A percentile compares a stretch with the other conserved stretches of the same genome.
Evolutionary conservation across 2,329 filamentous ascomycete genomes (phyloP).

Genomic region (Tricladium varicosporioides): DNA sequence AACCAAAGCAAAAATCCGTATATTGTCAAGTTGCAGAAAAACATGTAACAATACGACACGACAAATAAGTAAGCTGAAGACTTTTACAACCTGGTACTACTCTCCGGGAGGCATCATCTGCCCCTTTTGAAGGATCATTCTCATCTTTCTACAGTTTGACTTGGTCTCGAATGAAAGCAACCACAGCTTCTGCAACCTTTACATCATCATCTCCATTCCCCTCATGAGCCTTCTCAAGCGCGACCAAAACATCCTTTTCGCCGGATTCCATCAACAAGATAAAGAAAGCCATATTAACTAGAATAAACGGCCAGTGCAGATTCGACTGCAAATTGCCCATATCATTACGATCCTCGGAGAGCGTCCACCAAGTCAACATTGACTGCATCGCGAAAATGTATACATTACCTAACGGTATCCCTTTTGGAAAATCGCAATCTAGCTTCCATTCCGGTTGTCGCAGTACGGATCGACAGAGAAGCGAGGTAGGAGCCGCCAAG

Average conservation of each 20-base stretch:
- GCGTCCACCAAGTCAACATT: slow-evolving; percentile 14
- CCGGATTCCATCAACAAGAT: slow-evolving; percentile 1
- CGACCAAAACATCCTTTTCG: slow-evolving; percentile 3
- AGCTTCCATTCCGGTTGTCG: slow-evolving; percentile 10
- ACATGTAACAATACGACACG: too few species aligned
- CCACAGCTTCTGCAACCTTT: not conserved
- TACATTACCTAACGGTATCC: slow-evolving; percentile 12
- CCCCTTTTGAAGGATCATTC: too few species aligned
- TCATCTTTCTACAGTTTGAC: too few species aligned
- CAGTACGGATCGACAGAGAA: slow-evolving; percentile 7
- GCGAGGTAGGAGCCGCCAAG: slow-evolving; percentile 7
- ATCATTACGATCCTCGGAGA: slow-evolving; percentile 12
- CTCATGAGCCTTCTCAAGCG: slow-evolving; percentile 1
- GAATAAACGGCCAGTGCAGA: slow-evolving; percentile 10
- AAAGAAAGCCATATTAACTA: slow-evolving; percentile 11
- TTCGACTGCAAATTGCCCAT: slow-evolving; percentile 14
- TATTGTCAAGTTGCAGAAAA: too few species aligned
- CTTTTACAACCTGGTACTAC: too few species aligned
- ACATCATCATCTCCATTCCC: not conserved
- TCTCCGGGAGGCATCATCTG: too few species aligned
- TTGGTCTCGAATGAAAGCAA: too few species aligned
- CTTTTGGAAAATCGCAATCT: not conserved
- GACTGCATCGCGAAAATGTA: slow-evolving; percentile 9
- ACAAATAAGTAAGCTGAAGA: too few species aligned
- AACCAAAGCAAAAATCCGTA: too few species aligned